These are phyloP conservation scores for Cardamine resedifolia DNA, from an alignment of 345 rosid genomes.

Conservation along the genomic window DNA sequence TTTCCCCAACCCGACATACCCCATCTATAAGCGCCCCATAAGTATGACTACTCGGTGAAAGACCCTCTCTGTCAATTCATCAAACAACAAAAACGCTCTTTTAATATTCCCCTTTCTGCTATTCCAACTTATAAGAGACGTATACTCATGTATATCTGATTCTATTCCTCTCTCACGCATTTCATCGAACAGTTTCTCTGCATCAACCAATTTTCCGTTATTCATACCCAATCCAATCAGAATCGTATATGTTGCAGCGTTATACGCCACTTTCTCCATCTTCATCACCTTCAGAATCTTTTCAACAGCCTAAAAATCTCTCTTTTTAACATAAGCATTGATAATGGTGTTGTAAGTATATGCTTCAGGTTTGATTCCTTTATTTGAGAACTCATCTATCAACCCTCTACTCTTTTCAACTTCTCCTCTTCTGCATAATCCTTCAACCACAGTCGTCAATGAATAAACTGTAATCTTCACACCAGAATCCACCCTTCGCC, in stretches of 20 bases:
- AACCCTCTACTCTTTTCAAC: conserved; percentile 48
- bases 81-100: conserved; percentile 60
- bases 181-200: conserved; percentile 60
- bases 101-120: conserved; percentile 52
- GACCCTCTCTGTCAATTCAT: conserved; percentile 56
- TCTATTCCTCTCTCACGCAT: conserved; percentile 55
- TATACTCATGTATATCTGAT: conserved; percentile 52
- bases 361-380: conserved; percentile 59
- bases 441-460: conserved; percentile 54
- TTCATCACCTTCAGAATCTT: conserved; percentile 58
- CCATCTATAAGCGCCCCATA: conserved; percentile 75
- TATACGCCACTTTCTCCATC: conserved; percentile 46
- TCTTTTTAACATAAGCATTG: conserved; percentile 48
- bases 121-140: conserved; percentile 48
- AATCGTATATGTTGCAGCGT: conserved; percentile 55
- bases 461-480: conserved; percentile 52
- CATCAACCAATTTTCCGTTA: conserved; percentile 42
- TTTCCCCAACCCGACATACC: conserved; percentile 60
- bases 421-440: conserved; percentile 52
- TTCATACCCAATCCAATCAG: conserved; percentile 43
- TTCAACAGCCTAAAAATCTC: conserved; percentile 44
- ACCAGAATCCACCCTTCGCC: conserved; percentile 46
- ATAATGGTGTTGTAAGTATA: conserved; percentile 59
- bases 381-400: conserved; percentile 42
- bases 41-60: conserved; percentile 54